Conservation (phyloP, 306 rosid genomes). For the Dryas octopetala region DNA sequence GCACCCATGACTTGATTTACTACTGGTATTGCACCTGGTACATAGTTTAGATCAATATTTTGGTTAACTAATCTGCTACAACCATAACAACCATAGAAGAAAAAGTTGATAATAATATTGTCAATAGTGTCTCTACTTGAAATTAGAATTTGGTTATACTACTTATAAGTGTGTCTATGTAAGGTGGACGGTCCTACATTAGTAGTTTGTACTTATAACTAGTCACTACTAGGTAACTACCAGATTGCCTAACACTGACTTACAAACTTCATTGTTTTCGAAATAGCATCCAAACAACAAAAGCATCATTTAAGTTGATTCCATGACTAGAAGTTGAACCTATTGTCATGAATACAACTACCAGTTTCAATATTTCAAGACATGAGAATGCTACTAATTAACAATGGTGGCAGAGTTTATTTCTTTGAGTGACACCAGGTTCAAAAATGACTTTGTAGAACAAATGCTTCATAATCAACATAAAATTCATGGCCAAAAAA, state of each 20-base stretch:
- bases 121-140: not conserved
- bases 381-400: not conserved
- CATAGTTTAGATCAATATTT: constrained; percentile 16
- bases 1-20: constrained; percentile 91
- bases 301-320: not conserved
- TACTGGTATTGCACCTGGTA: constrained; percentile 79
- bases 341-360: not conserved
- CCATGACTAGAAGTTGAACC: not conserved
- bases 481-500: too few species aligned
- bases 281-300: not conserved
- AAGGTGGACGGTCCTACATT: not conserved
- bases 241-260: not conserved
- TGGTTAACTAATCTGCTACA: constrained; percentile 4
- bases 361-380: not conserved
- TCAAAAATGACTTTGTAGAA: not conserved
- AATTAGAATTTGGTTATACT: not conserved
- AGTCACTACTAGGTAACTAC: not conserved
- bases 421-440: not conserved
- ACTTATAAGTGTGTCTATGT: not conserved
- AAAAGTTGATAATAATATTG: not conserved
- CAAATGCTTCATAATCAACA: not conserved
- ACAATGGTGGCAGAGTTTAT: not conserved
- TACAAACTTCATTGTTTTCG: not conserved
- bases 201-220: not conserved
- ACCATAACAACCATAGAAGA: not conserved